A percentile compares a stretch with the other conserved stretches of the same genome.
phyloP scores from a whole-genome alignment of 306 rosid genomes.

The apple (Malus domestica) region DNA sequence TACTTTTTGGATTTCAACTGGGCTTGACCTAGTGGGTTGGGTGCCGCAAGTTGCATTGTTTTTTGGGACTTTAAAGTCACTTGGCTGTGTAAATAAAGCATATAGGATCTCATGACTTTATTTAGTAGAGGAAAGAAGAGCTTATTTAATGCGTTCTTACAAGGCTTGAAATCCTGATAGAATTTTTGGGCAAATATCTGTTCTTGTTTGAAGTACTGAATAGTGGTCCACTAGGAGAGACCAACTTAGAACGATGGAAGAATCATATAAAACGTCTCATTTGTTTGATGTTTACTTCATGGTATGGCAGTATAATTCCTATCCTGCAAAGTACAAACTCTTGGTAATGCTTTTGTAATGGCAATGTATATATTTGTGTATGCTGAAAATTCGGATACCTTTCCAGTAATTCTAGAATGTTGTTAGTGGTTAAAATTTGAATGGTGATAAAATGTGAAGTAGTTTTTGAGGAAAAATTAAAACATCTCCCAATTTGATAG shows the following conservation, averaged over 20 bases:
- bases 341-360: neutral
- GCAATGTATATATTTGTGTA: neutral
- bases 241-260: neutral
- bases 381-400: neutral
- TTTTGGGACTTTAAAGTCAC: neutral
- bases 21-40: neutral
- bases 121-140: neutral
- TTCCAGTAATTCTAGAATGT: neutral
- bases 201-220: neutral
- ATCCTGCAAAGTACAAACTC: neutral
- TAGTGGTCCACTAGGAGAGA: neutral
- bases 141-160: neutral
- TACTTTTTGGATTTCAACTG: neutral
- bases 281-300: neutral
- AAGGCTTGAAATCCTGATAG: neutral
- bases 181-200: neutral
- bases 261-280: neutral
- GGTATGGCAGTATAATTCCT: neutral
- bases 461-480: neutral
- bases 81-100: neutral
- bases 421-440: neutral
- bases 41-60: neutral
- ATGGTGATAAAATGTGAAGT: neutral
- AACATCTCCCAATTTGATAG: neutral
- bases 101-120: neutral